phyloP scores from a whole-genome alignment of 257 asterid species.

The Osmanthus fragrans region DNA sequence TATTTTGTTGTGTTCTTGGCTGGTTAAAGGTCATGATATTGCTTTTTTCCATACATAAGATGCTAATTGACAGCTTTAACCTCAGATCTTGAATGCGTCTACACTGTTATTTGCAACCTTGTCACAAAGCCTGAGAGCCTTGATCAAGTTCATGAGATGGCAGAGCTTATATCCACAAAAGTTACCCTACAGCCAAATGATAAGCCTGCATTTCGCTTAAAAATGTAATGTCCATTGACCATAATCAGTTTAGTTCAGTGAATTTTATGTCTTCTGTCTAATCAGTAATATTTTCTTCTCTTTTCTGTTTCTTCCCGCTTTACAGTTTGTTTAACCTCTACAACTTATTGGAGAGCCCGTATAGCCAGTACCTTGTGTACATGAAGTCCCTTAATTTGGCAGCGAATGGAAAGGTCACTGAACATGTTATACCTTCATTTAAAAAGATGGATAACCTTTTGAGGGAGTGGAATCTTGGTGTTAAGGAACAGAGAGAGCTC shows the following conservation, averaged over 20 bases:
- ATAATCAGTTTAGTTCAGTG: constrained; percentile 2
- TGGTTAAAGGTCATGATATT: constrained; percentile 6
- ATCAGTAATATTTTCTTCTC: constrained; percentile 10
- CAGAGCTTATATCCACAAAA: constrained; percentile 77
- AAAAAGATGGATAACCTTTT: constrained; percentile 69
- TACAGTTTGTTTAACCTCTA: constrained; percentile 87
- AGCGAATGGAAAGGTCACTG: constrained; percentile 67
- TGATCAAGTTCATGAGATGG: constrained; percentile 76
- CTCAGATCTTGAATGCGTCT: constrained; percentile 88
- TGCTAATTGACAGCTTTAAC: constrained; percentile 14
- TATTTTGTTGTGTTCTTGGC: not conserved
- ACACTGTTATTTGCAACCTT: constrained; percentile 82
- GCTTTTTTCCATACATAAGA: constrained; percentile 2
- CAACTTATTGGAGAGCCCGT: constrained; percentile 86
- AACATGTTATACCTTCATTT: constrained; percentile 73
- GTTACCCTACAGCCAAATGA: constrained; percentile 71
- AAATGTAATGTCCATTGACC: constrained; percentile 50
- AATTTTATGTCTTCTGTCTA: constrained; percentile 19
- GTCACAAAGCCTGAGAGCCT: constrained; percentile 75
- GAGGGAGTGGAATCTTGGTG: constrained; percentile 83
- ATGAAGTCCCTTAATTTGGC: constrained; percentile 89
- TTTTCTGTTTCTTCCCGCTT: not conserved
- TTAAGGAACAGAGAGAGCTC: constrained; percentile 79
- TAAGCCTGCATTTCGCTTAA: constrained; percentile 76
- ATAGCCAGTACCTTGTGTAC: constrained; percentile 84